Percentiles rank a stretch among this genome's conserved stretches.
Evolutionary conservation across 345 rosid species (phyloP).

Genomic region (Excoecaria cochinchinensis): DNA sequence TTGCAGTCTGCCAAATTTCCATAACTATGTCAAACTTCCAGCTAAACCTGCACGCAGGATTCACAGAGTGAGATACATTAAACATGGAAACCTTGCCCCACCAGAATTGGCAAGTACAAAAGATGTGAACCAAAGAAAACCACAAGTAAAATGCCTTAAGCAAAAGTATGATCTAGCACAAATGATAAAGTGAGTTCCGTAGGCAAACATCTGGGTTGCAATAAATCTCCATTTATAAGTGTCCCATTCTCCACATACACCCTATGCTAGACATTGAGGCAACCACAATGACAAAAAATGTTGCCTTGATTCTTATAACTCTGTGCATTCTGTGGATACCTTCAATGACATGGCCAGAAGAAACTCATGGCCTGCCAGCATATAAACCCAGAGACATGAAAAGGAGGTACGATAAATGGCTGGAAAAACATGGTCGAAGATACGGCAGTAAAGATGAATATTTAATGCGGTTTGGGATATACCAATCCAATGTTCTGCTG

Average conservation of each 20-base stretch:
- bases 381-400: conserved; percentile 32
- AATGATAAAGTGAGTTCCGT: neutral
- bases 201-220: neutral
- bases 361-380: neutral
- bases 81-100: neutral
- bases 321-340: conserved; percentile 34
- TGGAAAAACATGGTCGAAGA: conserved; percentile 30
- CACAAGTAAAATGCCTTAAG: conserved; percentile 10
- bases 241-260: neutral
- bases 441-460: conserved; percentile 50
- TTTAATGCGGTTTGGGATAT: conserved; percentile 59
- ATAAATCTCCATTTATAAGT: conserved; percentile 14
- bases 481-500: conserved; percentile 54
- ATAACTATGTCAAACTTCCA: neutral
- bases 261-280: conserved; percentile 9
- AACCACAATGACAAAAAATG: conserved; percentile 5
- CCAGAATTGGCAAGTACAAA: neutral
- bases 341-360: conserved; percentile 21
- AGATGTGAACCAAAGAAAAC: conserved; percentile 4
- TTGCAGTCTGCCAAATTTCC: neutral
- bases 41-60: neutral
- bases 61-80: neutral
- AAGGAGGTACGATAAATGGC: conserved; percentile 59
- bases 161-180: conserved; percentile 1
- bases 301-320: conserved; percentile 21